phyloP scores from a whole-genome alignment of 495 filamentous ascomycete species.

The Aeminium ludgeri region DNA sequence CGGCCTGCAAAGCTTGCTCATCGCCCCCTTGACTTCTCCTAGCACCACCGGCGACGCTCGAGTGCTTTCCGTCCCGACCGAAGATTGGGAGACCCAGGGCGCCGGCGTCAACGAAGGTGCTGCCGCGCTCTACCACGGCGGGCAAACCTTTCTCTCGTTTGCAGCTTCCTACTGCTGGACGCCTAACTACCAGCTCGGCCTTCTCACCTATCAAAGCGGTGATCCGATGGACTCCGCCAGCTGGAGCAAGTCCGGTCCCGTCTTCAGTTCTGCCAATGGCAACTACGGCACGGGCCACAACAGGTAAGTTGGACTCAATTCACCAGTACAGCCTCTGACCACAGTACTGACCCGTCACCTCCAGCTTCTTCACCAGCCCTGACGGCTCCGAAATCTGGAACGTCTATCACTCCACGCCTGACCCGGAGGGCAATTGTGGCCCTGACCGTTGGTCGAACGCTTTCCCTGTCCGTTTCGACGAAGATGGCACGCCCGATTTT shows the following conservation, averaged over 20 bases:
- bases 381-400: slow-evolving; percentile 33
- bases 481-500: slow-evolving; percentile 32
- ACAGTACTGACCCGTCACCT: not conserved
- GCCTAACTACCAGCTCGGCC: slow-evolving; percentile 33
- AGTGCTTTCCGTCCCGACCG: slow-evolving; percentile 30
- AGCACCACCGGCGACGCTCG: slow-evolving; percentile 16
- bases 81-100: slow-evolving; percentile 33
- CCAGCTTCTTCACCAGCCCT: slow-evolving; percentile 31
- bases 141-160: slow-evolving; percentile 32
- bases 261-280: slow-evolving; percentile 27
- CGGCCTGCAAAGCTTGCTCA: slow-evolving; percentile 31
- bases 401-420: slow-evolving; percentile 34
- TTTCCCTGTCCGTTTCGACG: slow-evolving; percentile 30
- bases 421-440: slow-evolving; percentile 27
- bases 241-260: slow-evolving; percentile 31
- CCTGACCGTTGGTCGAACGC: slow-evolving; percentile 34
- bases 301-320: too few species aligned
- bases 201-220: slow-evolving; percentile 28
- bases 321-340: not conserved
- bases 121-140: slow-evolving; percentile 30
- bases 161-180: slow-evolving; percentile 39
- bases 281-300: slow-evolving; percentile 41
- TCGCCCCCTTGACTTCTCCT: slow-evolving; percentile 25
- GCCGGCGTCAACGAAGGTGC: slow-evolving; percentile 42
- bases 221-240: slow-evolving; percentile 25